Conservation (phyloP, 2,329 filamentous ascomycete genomes). For the Neofusicoccum umdonicola region DNA sequence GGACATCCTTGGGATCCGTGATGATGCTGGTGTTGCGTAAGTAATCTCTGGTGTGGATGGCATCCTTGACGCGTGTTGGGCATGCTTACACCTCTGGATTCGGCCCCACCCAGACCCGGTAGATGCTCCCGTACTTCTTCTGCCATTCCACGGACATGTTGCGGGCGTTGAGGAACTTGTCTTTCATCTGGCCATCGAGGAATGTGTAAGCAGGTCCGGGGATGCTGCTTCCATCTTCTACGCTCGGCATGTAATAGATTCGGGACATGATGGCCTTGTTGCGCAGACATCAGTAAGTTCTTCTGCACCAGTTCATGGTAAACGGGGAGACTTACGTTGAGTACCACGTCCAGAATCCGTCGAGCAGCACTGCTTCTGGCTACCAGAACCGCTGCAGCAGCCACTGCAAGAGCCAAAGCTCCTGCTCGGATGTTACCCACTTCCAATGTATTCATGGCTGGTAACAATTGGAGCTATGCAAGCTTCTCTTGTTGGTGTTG, state of each 20-base stretch:
- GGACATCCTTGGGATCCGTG: conserved; percentile 13
- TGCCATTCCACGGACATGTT: conserved; percentile 1
- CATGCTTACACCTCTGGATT: conserved; percentile 11
- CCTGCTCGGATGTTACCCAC: neutral
- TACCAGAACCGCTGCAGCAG: neutral
- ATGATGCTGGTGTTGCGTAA: neutral
- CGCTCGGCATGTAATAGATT: neutral
- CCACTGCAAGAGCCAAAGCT: neutral
- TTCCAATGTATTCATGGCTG: neutral
- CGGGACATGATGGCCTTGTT: neutral
- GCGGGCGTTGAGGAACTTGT: conserved; percentile 15
- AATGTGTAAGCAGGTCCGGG: conserved; percentile 7
- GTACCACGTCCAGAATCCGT: neutral
- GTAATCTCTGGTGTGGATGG: neutral
- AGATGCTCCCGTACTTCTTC: conserved; percentile 9
- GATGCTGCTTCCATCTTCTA: conserved; percentile 9
- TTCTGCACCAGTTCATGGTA: neutral
- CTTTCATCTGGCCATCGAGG: conserved; percentile 11
- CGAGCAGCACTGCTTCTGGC: neutral
- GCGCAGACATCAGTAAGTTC: neutral
- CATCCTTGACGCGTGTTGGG: too few relatives aligned
- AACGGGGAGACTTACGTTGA: neutral
- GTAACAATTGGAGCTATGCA: neutral
- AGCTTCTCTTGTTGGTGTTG: neutral
- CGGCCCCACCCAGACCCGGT: conserved; percentile 12